These are phyloP conservation scores for Monilinia fructicola DNA, from an alignment of 2,329 filamentous ascomycete species.

Conservation along the genomic window DNA sequence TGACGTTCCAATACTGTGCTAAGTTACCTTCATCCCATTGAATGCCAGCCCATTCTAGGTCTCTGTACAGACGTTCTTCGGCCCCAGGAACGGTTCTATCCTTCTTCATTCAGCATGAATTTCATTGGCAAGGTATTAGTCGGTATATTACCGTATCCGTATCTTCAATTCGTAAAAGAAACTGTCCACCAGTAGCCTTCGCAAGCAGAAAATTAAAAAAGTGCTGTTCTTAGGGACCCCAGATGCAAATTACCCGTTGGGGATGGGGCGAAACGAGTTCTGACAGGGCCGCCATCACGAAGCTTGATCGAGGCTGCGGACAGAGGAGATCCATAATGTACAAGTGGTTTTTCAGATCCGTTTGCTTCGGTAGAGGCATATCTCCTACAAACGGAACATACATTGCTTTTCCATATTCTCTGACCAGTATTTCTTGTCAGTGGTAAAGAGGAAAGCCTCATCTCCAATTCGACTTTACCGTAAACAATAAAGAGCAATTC, in stretches of 20 bases:
- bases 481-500: neutral
- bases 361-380: constrained; percentile 14
- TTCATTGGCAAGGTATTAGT: constrained; percentile 12
- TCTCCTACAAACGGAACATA: constrained; percentile 16
- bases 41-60: constrained; percentile 85
- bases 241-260: constrained; percentile 93
- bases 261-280: constrained; percentile 91
- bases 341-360: constrained; percentile 11
- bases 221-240: constrained; percentile 83
- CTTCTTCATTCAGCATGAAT: constrained; percentile 45
- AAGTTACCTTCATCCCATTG: constrained; percentile 82
- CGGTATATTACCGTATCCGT: constrained; percentile 72
- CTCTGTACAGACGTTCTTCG: constrained; percentile 72
- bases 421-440: constrained; percentile 12
- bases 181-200: constrained; percentile 82
- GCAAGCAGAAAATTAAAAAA: constrained; percentile 98
- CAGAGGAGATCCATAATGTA: constrained; percentile 14
- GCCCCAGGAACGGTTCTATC: constrained; percentile 73
- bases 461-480: neutral
- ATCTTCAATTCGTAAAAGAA: constrained; percentile 88
- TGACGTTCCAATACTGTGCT: neutral
- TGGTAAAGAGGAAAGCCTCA: constrained; percentile 10
- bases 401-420: constrained; percentile 20
- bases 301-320: constrained; percentile 32
- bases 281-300: constrained; percentile 56